Evolutionary conservation across 1,139 yeast genomes (phyloP).

Genomic region (Blastobotrys elegans): DNA sequence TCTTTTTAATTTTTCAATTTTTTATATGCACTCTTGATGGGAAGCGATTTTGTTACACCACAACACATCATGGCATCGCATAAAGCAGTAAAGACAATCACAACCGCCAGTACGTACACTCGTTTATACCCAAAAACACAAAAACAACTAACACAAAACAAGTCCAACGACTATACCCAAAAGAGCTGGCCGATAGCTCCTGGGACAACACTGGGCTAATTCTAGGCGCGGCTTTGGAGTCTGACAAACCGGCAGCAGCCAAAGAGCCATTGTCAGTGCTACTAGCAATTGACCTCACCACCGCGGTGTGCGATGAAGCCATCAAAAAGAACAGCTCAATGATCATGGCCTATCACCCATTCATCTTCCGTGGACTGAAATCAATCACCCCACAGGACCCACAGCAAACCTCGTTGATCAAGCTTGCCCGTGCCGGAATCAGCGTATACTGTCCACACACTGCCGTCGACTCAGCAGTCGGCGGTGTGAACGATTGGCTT

Average conservation of each 20-base stretch:
- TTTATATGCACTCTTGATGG: too few species aligned
- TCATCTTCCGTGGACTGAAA: conserved; percentile 85
- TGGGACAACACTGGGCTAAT: conserved; percentile 96
- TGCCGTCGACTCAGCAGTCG: conserved; percentile 85
- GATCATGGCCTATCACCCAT: conserved; percentile 86
- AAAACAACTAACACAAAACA: conserved; percentile 17
- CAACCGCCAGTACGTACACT: conserved; percentile 16
- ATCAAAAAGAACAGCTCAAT: conserved; percentile 44
- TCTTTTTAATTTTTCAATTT: too few species aligned
- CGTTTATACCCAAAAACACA: background rate
- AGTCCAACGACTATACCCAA: conserved; percentile 67
- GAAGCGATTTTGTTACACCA: background rate
- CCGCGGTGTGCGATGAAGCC: conserved; percentile 83
- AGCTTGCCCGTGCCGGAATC: conserved; percentile 66
- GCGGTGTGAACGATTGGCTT: conserved; percentile 93
- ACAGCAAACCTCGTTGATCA: conserved; percentile 73
- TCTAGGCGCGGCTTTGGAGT: conserved; percentile 49
- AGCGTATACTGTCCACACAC: conserved; percentile 96
- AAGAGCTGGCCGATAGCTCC: conserved; percentile 68
- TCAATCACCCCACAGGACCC: conserved; percentile 62
- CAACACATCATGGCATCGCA: conserved; percentile 14
- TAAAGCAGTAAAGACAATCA: conserved; percentile 19
- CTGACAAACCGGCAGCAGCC: conserved; percentile 13
- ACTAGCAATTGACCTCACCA: conserved; percentile 80
- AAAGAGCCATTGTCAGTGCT: conserved; percentile 44